These are phyloP conservation scores for Nemania bipapillata DNA, from an alignment of 2,329 filamentous ascomycete genomes.

Conservation along the genomic window DNA sequence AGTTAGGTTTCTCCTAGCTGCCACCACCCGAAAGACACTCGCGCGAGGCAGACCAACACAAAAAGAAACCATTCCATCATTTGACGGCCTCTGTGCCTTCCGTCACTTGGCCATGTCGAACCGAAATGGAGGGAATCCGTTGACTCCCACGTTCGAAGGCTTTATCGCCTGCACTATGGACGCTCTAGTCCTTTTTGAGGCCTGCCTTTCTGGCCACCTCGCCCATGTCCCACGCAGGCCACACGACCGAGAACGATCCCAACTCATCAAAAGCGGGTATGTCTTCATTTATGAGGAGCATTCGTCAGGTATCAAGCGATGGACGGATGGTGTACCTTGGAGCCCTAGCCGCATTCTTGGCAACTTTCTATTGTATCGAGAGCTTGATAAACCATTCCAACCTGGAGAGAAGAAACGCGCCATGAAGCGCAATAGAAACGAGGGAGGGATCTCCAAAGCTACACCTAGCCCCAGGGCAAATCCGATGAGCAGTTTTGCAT, in stretches of 20 bases:
- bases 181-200: conserved; percentile 83
- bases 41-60: not conserved
- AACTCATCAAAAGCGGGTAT: conserved; percentile 83
- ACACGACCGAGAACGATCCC: conserved; percentile 81
- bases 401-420: conserved; percentile 87
- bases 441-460: conserved; percentile 56
- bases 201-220: conserved; percentile 75
- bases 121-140: conserved; percentile 51
- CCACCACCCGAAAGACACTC: not conserved
- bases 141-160: conserved; percentile 74
- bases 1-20: not conserved
- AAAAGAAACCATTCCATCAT: not conserved
- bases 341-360: conserved; percentile 86
- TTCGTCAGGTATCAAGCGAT: conserved; percentile 89
- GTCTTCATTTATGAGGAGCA: conserved; percentile 94
- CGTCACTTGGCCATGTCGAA: conserved; percentile 45
- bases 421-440: conserved; percentile 72
- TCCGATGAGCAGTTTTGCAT: conserved; percentile 33
- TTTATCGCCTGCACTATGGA: conserved; percentile 76
- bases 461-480: conserved; percentile 45
- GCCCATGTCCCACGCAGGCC: conserved; percentile 83
- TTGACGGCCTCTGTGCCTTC: not conserved
- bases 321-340: conserved; percentile 93
- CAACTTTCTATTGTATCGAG: conserved; percentile 87
- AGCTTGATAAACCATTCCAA: conserved; percentile 80